Evolutionary conservation across 225 moss, liverwort and hornwort genomes (phyloP), one percentile per base, ranked within the genome.

Genomic region (Antitrichia curtipendula): DNA sequence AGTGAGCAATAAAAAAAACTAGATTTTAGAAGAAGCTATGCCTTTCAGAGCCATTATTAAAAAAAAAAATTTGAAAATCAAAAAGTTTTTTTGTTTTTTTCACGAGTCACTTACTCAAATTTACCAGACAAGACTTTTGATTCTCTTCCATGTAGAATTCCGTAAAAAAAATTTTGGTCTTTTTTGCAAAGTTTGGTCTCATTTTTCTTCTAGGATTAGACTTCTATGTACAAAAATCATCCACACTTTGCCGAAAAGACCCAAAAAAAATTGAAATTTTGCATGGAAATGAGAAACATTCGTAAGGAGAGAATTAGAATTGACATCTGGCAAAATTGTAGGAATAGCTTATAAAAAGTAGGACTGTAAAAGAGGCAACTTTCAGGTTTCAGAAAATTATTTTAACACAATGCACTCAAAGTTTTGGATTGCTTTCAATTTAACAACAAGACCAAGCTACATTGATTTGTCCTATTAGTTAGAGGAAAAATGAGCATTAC

Each of bases 41-140:
- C 5, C 4, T 6, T 71, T 43, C 1, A 5, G 3, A 28, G 3
- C 3, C 9, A 43, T 71, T 27, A 16, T 71, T 27, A 43, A 15
- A 15, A 41, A 9, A 15, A 5, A 0, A 8, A 16, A 16, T 43
- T 2, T 6, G 1, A 2, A 28, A 43, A 71, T 16, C 0, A 9
- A 25, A 43, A 16, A 41, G 6, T 17, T 18, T 28, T 18, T 1
- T 29, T 29, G 1, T 10, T 29, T 45, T 29, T 45, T 72, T 29
- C 7, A 72, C 0, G 1, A 18, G 6, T 0, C 0, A 18, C 4
- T 31, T 31, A 4, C 2, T 73, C 4, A 72, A 72, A 47, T 29
- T 72, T 17, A 1, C 1, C 3, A 0, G 2, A 3, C 0, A 45
- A 72, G 1, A 29, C 15, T 45, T 28, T 3, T 29, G 1, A 17